phyloP scores from a whole-genome alignment of 2,329 filamentous ascomycete genomes.

The Chaetomium strumarium region DNA sequence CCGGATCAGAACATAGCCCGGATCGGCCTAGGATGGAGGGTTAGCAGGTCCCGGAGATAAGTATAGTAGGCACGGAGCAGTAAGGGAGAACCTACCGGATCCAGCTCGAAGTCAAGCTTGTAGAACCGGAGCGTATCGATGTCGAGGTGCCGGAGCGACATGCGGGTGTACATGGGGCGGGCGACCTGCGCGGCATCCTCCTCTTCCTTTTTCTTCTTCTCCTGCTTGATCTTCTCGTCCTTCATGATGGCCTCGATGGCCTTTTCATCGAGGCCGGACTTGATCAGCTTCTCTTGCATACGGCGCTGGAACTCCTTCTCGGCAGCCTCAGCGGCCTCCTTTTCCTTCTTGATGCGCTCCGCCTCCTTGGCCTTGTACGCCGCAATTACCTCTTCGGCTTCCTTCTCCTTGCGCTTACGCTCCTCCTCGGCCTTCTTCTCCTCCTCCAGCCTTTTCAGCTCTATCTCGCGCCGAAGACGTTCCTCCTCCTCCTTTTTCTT shows the following conservation, averaged over 20 bases:
- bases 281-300: conserved; percentile 52
- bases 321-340: conserved; percentile 19
- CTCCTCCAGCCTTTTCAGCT: conserved; percentile 23
- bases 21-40: conserved; percentile 42
- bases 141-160: conserved; percentile 56
- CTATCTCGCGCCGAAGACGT: conserved; percentile 22
- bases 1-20: conserved; percentile 67
- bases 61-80: not conserved
- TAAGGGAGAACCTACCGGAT: conserved; percentile 40
- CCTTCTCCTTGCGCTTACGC: conserved; percentile 15
- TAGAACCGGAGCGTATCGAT: conserved; percentile 54
- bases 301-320: conserved; percentile 42
- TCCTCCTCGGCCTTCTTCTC: conserved; percentile 22
- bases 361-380: conserved; percentile 22
- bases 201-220: conserved; percentile 29
- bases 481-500: conserved; percentile 22
- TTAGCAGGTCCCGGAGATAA: not conserved
- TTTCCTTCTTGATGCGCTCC: conserved; percentile 22
- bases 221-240: conserved; percentile 43
- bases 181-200: conserved; percentile 16
- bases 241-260: conserved; percentile 54
- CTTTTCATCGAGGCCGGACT: conserved; percentile 53
- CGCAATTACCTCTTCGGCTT: conserved; percentile 19
- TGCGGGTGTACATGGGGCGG: conserved; percentile 54
- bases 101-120: conserved; percentile 52